A percentile compares a stretch with the other conserved stretches of the same genome.
phyloP scores from a whole-genome alignment of 2,329 filamentous ascomycete genomes.

The Fusarium stilboides region DNA sequence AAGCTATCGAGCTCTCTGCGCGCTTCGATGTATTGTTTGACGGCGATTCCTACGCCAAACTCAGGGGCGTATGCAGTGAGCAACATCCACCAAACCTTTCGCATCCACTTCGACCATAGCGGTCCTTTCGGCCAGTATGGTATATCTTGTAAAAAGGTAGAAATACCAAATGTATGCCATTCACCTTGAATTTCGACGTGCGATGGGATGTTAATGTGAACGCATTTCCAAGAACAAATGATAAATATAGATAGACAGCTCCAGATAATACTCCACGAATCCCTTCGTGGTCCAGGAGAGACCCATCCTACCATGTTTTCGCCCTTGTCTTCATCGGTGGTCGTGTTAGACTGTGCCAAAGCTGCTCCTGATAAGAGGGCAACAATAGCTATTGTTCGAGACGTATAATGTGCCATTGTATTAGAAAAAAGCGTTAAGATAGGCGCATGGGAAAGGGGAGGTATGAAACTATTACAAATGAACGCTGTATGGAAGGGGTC shows the following conservation, averaged over 20 bases:
- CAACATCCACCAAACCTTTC: rapidly evolving
- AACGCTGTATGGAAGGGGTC: no score
- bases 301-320: neutral
- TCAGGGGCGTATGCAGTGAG: rapidly evolving
- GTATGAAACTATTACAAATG: no score
- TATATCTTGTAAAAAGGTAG: rapidly evolving
- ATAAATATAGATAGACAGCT: neutral
- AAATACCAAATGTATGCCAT: rapidly evolving
- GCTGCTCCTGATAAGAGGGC: neutral
- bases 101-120: rapidly evolving
- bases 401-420: rapidly evolving
- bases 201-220: neutral
- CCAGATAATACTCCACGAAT: neutral
- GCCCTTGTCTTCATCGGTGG: neutral
- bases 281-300: rapidly evolving
- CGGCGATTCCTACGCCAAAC: rapidly evolving
- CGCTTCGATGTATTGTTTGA: rapidly evolving
- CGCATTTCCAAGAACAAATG: neutral
- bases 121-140: rapidly evolving
- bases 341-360: rapidly evolving
- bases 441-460: no score
- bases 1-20: rapidly evolving
- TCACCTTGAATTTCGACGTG: neutral
- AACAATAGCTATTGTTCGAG: neutral
- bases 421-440: no score